Conservation (phyloP, 805 yeast species). For the Candida loeiensis region DNA sequence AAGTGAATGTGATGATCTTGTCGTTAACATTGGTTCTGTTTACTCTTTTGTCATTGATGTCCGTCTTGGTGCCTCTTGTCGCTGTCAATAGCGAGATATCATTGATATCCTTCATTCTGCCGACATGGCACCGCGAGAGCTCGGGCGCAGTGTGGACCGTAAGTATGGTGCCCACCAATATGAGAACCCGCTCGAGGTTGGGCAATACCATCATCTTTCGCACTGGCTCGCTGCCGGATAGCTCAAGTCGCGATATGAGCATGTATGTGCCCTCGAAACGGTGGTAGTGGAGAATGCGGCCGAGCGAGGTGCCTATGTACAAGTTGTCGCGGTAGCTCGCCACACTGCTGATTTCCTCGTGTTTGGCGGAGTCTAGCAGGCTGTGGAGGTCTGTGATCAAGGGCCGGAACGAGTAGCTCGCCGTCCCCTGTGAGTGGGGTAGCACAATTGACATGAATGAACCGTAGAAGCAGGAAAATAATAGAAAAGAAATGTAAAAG, state of each 20-base stretch:
- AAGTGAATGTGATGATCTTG: constrained; percentile 29
- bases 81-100: constrained; percentile 26
- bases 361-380: neutral
- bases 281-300: constrained; percentile 37
- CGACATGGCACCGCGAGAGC: constrained; percentile 33
- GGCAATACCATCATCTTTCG: constrained; percentile 24
- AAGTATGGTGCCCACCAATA: constrained; percentile 24
- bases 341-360: constrained; percentile 16
- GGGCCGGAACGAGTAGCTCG: constrained; percentile 8
- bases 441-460: constrained; percentile 6
- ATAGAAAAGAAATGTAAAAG: neutral
- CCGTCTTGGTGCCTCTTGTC: constrained; percentile 2
- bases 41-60: neutral
- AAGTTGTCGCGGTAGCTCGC: constrained; percentile 28
- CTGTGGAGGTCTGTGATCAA: constrained; percentile 8
- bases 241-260: constrained; percentile 22
- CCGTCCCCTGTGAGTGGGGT: constrained; percentile 2
- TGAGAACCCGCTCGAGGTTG: constrained; percentile 23
- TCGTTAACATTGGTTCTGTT: constrained; percentile 18
- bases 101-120: constrained; percentile 33
- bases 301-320: constrained; percentile 36
- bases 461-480: too few relatives aligned
- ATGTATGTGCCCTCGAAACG: constrained; percentile 39
- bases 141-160: constrained; percentile 35
- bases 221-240: constrained; percentile 15